A percentile compares a stretch with the other conserved stretches of the same genome.
phyloP scores from a whole-genome alignment of 352 stramenopile genomes.

The Aphanomyces euteiches region DNA sequence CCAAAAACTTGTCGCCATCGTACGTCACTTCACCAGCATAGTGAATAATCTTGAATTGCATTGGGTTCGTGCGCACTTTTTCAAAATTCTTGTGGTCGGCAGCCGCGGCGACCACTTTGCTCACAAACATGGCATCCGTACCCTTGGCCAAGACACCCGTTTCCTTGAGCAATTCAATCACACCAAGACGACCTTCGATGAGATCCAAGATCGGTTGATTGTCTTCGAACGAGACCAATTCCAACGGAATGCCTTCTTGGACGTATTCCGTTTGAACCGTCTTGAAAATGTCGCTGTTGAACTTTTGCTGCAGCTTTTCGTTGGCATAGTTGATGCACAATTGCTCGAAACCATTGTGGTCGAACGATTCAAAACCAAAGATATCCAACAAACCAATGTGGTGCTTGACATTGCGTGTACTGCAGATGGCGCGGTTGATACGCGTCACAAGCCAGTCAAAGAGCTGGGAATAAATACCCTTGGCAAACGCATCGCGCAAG shows the following conservation, averaged over 20 bases:
- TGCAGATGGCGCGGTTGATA: constrained; percentile 77
- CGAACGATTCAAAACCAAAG: constrained; percentile 94
- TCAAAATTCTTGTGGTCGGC: constrained; percentile 76
- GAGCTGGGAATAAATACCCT: constrained; percentile 93
- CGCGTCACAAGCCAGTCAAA: constrained; percentile 95
- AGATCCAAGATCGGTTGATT: constrained; percentile 90
- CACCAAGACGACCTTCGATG: constrained; percentile 83
- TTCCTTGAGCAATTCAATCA: constrained; percentile 93
- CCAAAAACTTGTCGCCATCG: constrained; percentile 64
- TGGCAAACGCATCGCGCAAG: constrained; percentile 88
- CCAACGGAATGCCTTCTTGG: constrained; percentile 86
- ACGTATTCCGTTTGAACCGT: constrained; percentile 94
- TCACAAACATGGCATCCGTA: constrained; percentile 77
- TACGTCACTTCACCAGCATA: constrained; percentile 83
- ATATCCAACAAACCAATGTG: constrained; percentile 94
- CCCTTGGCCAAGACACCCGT: constrained; percentile 88
- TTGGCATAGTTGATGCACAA: constrained; percentile 91
- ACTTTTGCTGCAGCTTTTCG: constrained; percentile 87
- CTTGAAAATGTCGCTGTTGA: constrained; percentile 94
- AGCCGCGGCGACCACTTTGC: constrained; percentile 75
- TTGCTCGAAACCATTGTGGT: constrained; percentile 86
- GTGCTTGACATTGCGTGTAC: constrained; percentile 61
- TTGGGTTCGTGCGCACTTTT: constrained; percentile 79
- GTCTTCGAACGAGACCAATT: constrained; percentile 85
- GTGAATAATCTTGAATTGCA: constrained; percentile 77